phyloP scores from a whole-genome alignment of 2,329 filamentous ascomycete genomes.

The Hymenoscyphus fraxineus region DNA sequence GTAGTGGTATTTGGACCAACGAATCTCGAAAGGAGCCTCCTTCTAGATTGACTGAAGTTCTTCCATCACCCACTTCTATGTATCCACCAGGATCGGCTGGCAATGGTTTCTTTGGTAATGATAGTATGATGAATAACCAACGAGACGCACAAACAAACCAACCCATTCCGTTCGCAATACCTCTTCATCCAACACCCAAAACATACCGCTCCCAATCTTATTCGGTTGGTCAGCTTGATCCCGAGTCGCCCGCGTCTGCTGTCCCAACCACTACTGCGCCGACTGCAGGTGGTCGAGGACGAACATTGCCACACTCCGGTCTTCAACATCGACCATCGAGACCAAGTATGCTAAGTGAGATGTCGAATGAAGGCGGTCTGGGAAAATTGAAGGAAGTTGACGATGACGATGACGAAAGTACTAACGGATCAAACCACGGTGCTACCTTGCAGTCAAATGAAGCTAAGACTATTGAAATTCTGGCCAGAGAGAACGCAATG shows the following conservation, averaged over 20 bases:
- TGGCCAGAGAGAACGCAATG: conserved; percentile 60
- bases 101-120: conserved; percentile 43
- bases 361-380: conserved; percentile 61
- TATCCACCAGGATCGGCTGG: conserved; percentile 43
- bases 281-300: conserved; percentile 29
- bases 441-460: conserved; percentile 52
- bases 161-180: conserved; percentile 82
- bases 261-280: conserved; percentile 23
- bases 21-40: conserved; percentile 73
- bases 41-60: conserved; percentile 67
- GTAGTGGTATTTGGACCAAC: conserved; percentile 77
- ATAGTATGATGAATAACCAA: conserved; percentile 43
- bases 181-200: conserved; percentile 84
- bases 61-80: conserved; percentile 68
- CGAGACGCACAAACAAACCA: conserved; percentile 52
- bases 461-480: conserved; percentile 59
- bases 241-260: conserved; percentile 45
- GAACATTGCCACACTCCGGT: conserved; percentile 55
- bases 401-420: conserved; percentile 58
- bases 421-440: conserved; percentile 52
- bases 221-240: conserved; percentile 85
- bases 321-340: conserved; percentile 79
- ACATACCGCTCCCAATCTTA: conserved; percentile 95
- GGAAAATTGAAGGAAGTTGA: conserved; percentile 69
- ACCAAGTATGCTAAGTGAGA: conserved; percentile 71